These are phyloP conservation scores for Sarcocystis neurona DNA, from an alignment of 169 alveolate species.

Conservation along the genomic window DNA sequence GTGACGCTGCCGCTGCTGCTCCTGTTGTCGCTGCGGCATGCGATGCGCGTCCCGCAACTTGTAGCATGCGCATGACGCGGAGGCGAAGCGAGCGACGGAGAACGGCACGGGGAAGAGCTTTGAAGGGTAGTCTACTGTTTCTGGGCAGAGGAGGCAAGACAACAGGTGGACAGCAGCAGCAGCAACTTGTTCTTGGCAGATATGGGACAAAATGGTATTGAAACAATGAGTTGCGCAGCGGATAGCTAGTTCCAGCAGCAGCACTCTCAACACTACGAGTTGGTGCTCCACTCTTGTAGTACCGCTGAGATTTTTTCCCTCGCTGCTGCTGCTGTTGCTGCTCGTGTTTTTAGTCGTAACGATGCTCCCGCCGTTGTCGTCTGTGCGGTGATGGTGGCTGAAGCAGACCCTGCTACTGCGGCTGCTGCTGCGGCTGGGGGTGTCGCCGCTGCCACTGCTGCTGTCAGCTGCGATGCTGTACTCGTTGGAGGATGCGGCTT, in stretches of 20 bases:
- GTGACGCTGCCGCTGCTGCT: not conserved
- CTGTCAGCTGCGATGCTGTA: no score
- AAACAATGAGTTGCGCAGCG: not conserved
- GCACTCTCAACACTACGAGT: not conserved
- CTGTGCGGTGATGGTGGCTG: no score
- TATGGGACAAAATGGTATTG: not conserved
- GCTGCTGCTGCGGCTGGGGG: no score
- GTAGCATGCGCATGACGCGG: not conserved
- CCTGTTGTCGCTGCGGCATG: not conserved
- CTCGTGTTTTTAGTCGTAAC: no score
- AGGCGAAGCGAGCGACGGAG: not conserved
- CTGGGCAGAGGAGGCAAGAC: not conserved
- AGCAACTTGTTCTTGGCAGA: not conserved
- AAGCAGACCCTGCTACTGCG: no score
- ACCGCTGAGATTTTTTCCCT: no score
- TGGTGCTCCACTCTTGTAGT: not conserved
- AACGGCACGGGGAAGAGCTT: not conserved
- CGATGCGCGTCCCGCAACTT: not conserved
- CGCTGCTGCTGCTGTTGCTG: no score
- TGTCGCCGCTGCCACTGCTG: no score
- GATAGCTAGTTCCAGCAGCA: not conserved
- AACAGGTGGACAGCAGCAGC: conserved; percentile 1
- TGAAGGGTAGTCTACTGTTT: not conserved
- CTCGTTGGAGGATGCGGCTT: no score
- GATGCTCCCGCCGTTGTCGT: no score